phyloP scores from a whole-genome alignment of 345 rosid species.

The Iberis pinnata region DNA sequence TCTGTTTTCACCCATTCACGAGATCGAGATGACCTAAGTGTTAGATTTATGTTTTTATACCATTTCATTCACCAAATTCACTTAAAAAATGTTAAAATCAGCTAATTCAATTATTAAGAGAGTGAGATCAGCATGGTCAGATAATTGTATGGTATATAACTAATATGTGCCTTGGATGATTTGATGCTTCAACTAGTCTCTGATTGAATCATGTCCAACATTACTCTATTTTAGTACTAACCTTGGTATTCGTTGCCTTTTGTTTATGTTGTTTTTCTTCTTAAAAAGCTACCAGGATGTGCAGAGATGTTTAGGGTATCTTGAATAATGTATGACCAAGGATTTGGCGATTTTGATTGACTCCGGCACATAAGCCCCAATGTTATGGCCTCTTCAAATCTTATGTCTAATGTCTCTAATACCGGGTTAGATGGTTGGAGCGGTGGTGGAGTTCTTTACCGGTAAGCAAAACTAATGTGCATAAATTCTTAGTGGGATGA shows the following conservation, averaged over 20 bases:
- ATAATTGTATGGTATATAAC: neutral
- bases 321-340: conserved; percentile 90
- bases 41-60: too few relatives aligned
- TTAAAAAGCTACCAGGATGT: conserved; percentile 17
- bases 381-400: conserved; percentile 95
- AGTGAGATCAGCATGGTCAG: conserved; percentile 7
- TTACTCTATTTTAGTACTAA: conserved; percentile 2
- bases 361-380: conserved; percentile 93
- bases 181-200: neutral
- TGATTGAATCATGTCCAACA: conserved; percentile 2
- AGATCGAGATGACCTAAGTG: too few relatives aligned
- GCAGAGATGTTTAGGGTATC: conserved; percentile 94
- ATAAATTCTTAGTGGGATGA: conserved; percentile 44
- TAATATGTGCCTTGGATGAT: conserved; percentile 1
- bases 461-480: conserved; percentile 26
- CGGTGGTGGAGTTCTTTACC: too few relatives aligned
- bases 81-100: too few relatives aligned
- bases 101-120: neutral
- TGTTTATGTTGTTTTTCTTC: neutral
- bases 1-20: too few relatives aligned
- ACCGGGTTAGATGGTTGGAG: conserved; percentile 77
- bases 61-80: conserved; percentile 2
- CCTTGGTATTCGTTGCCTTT: neutral
- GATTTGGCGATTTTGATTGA: conserved; percentile 82
- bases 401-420: conserved; percentile 67